phyloP scores from a whole-genome alignment of 2,329 filamentous ascomycete species.

The Trichophyton benhamiae region DNA sequence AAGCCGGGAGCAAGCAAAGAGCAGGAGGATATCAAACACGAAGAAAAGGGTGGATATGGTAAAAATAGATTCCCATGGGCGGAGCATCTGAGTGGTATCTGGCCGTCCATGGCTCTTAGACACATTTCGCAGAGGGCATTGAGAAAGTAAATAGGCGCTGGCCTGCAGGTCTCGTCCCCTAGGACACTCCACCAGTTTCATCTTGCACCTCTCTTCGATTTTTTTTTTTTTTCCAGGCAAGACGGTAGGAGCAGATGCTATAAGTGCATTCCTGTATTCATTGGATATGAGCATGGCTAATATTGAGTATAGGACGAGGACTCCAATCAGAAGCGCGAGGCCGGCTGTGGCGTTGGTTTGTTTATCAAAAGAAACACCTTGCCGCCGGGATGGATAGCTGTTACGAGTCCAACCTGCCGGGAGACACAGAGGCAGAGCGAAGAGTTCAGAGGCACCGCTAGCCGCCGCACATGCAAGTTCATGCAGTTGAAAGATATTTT shows the following conservation, averaged over 20 bases:
- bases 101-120: neutral
- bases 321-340: neutral
- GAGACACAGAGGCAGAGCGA: neutral
- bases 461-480: neutral
- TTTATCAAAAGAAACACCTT: neutral
- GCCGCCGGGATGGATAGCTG: neutral
- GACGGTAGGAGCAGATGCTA: neutral
- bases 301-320: neutral
- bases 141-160: slow-evolving; percentile 3
- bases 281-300: neutral
- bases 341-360: neutral
- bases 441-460: neutral
- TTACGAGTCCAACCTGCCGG: no score
- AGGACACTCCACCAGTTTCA: neutral
- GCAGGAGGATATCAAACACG: neutral
- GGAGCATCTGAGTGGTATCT: neutral
- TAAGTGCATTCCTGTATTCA: neutral
- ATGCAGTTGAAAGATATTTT: neutral
- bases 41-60: neutral
- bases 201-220: neutral
- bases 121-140: neutral
- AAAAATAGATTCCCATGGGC: slow-evolving; percentile 1
- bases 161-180: neutral
- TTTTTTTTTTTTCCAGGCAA: neutral
- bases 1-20: neutral